Conservation (phyloP, 1,284 basidiomycete genomes). For the Inonotus hispidus region DNA sequence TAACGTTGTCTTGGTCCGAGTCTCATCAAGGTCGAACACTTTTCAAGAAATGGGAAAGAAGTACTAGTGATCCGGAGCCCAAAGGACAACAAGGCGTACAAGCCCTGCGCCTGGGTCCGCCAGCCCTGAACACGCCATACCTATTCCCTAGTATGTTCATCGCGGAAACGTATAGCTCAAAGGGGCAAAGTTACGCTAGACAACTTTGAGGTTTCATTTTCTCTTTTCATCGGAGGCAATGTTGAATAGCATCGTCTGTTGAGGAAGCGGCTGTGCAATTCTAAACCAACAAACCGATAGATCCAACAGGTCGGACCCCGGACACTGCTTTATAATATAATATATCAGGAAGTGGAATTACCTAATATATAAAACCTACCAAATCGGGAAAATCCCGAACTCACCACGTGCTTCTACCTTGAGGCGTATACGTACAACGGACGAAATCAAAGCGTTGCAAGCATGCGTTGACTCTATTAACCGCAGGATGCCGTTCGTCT, state of each 20-base stretch:
- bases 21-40: no score
- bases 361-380: neutral
- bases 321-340: neutral
- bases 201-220: neutral
- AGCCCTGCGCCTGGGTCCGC: no score
- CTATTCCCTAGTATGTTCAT: neutral
- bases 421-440: neutral
- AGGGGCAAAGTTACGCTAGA: neutral
- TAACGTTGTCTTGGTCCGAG: no score
- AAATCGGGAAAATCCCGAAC: constrained; percentile 1
- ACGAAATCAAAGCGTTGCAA: neutral
- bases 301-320: neutral
- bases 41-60: no score
- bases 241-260: neutral
- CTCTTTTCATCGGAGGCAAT: neutral
- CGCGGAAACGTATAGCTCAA: neutral
- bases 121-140: neutral
- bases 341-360: neutral
- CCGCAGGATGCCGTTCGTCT: neutral
- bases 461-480: neutral
- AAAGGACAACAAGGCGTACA: no score
- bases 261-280: neutral
- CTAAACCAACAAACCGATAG: neutral
- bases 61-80: no score
- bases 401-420: neutral